Conservation (phyloP, 2,329 filamentous ascomycete species). For the Arthrinium puccinioides region DNA sequence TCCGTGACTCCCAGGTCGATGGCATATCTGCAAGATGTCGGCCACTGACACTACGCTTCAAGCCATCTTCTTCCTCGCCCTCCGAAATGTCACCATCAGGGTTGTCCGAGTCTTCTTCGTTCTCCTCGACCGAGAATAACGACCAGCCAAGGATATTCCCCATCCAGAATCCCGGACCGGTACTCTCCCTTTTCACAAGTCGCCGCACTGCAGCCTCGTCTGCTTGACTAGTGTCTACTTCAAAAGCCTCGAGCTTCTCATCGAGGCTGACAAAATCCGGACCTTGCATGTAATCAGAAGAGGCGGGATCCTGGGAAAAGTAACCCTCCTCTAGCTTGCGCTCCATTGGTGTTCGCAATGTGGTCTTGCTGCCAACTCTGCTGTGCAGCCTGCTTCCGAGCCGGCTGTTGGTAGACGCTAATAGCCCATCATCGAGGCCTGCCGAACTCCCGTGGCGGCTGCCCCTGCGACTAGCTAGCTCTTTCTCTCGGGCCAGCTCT, state of each 20-base stretch:
- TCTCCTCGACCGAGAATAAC: conserved; percentile 55
- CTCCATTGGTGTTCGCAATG: conserved; percentile 36
- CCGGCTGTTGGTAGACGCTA: conserved; percentile 33
- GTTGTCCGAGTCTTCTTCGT: conserved; percentile 42
- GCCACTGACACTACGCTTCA: conserved; percentile 28
- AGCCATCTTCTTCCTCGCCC: conserved; percentile 25
- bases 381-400: conserved; percentile 39
- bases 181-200: conserved; percentile 45
- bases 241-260: conserved; percentile 49
- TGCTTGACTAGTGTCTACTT: conserved; percentile 40
- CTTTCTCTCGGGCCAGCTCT: conserved; percentile 42
- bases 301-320: conserved; percentile 24
- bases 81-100: conserved; percentile 29
- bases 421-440: conserved; percentile 29
- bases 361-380: conserved; percentile 34
- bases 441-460: conserved; percentile 40
- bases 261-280: conserved; percentile 59
- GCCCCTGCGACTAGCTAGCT: conserved; percentile 37
- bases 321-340: conserved; percentile 33
- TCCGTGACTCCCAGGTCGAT: conserved; percentile 29
- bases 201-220: conserved; percentile 53
- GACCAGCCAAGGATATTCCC: conserved; percentile 52
- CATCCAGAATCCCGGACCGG: conserved; percentile 51
- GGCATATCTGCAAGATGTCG: conserved; percentile 27
- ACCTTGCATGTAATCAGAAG: conserved; percentile 33